Base-by-base conservation (phyloP, 2,329 filamentous ascomycete genomes). In the Aspergillus pseudoglaucus region DNA sequence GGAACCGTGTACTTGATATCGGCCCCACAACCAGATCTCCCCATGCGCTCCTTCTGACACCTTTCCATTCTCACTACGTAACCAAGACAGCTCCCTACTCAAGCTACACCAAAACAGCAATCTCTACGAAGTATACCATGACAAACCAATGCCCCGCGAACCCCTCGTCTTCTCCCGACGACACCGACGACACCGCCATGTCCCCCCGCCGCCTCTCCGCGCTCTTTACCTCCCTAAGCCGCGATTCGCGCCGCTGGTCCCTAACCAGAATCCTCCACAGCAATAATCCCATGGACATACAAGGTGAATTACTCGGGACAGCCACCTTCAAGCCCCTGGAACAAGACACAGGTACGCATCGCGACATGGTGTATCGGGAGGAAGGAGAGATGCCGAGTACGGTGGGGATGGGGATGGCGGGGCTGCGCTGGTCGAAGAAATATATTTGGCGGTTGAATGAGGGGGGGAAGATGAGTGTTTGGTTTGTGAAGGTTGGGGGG, bases 391-490 rank as follows among this genome's bases (percentile, higher is more conserved):
- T 73, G 52, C 62, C 64, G 12, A 51, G 47, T n/a, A 51, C 54
- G 4, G 47, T 58, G n/a, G 52, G 55, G 0, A 45, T 54, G n/a
- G 59, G 55, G 1, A 55, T 59, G 47, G 49, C 55, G 12, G 59
- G 61, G 2, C 47, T 68, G 20, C 62, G 55, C 38, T 69, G 63
- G 64, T 64, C 64, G 6, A 70, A 70, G 51, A 72, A 72, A 50
- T 74, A 73, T 48, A 70, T 74, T 42, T 74, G 71, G 71, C 64
- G 68, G 1, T 45, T 70, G 15, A 53, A 53, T 12, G 53, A 60
- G 3, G 45, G 52, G 20, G 59, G 52, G 12, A 52, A 53, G 18
- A 66, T 74, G 10, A 73, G 70, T 47, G 62, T 73, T 12, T 74
- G 71, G 71, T 74, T 74, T 42, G 69, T 70, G 25, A 73, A 73